These are phyloP conservation scores for Lodderomyces parapsilosis DNA, from an alignment of 1,139 yeast species.

Conservation along the genomic window DNA sequence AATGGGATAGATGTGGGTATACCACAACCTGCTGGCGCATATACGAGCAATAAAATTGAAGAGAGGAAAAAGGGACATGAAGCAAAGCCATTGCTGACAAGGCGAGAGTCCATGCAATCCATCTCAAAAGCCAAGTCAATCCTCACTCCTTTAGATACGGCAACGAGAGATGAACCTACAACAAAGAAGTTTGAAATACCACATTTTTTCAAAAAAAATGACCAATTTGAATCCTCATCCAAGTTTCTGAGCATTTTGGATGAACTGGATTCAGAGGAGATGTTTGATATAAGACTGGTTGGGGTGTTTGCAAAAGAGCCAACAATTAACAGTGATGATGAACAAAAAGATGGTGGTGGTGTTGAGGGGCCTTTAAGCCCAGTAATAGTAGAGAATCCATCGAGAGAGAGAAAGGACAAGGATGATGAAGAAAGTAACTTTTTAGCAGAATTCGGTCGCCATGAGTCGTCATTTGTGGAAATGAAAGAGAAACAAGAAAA, in stretches of 20 bases:
- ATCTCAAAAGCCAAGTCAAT: not conserved
- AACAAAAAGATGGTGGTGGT: not conserved
- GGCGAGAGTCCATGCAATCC: not conserved
- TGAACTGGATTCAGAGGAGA: slow-evolving; percentile 8
- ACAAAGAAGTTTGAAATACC: slow-evolving; percentile 5
- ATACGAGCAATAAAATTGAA: not conserved
- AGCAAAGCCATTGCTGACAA: not conserved
- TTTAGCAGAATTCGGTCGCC: not conserved
- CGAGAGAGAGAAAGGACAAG: not conserved
- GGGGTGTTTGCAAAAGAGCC: slow-evolving; percentile 1
- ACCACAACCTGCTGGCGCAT: not conserved
- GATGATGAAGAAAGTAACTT: not conserved
- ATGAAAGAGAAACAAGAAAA: not conserved
- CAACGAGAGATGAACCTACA: not conserved
- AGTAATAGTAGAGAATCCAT: not conserved
- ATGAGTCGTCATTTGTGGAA: not conserved
- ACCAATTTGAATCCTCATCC: not conserved
- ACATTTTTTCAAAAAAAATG: slow-evolving; percentile 6
- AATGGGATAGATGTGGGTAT: slow-evolving; percentile 22
- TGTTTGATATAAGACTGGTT: not conserved
- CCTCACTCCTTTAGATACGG: too few species aligned
- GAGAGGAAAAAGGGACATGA: not conserved
- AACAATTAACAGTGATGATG: not conserved
- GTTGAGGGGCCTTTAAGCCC: not conserved
- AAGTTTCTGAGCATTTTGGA: slow-evolving; percentile 10